Base-by-base conservation (phyloP, 441 rosid species). In the Sinapis alba region DNA sequence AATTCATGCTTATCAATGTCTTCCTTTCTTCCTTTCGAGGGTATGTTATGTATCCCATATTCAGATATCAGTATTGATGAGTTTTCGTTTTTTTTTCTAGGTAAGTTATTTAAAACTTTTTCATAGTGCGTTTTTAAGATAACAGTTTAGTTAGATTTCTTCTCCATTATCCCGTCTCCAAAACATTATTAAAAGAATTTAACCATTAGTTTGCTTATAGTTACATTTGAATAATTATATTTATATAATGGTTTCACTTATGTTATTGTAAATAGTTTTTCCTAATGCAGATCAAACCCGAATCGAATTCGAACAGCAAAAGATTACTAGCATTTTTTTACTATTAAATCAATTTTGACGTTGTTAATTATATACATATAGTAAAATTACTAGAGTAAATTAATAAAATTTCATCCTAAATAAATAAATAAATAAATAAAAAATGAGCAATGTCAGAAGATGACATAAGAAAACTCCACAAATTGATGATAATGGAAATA, bases 401-500 rank as follows among this genome's bases (percentile, higher is more conserved):
- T 16, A 47, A 47, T 47, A 16, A 41, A 13, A 13, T 9, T 9
- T 10, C 21, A 47, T 16, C 3, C 10, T 6, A 32, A 32, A 8
- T 10, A 47, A 47, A 8, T 7, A 47, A 47, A 47, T 8, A 16
- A 47, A 47, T 47, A 47, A 47, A 15, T 16, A 47, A 64, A 43
- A 70, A 56, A 45, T 32, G 71, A n/a, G 71, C 62, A 23, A 43
- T 65, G 70, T 65, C 71, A n/a, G 77, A 72, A 66, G 57, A 60
- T 72, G 81, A 72, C 65, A 78, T 61, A 66, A 26, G 51, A 47
- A 71, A 66, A 66, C 67, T 65, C 80, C 76, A 50, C 72, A 66
- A 70, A 23, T 20, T 45, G 76, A 65, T 71, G 71, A 63, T 71
- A 78, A 61, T 68, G 60, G 68, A 67, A 72, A 67, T 65, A 65